Evolutionary conservation across 2,329 filamentous ascomycete species (phyloP).

Genomic region (Ramularia collo-cygni): DNA sequence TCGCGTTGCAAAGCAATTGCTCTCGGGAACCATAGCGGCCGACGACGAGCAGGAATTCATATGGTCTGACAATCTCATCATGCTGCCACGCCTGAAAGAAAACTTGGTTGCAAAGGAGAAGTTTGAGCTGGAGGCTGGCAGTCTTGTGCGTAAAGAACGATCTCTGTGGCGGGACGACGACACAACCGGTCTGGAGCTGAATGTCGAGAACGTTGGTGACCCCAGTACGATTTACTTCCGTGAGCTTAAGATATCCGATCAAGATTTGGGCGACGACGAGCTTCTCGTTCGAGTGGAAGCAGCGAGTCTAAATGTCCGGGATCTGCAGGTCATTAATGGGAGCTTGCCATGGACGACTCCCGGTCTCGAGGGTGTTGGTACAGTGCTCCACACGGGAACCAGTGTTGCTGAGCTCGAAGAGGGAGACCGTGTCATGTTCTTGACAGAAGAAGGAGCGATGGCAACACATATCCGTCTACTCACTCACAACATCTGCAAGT

Average conservation of each 20-base stretch:
- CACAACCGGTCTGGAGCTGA: background rate
- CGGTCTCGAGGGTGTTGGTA: slow-evolving; percentile 8
- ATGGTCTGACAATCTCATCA: too few relatives aligned
- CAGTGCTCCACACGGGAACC: slow-evolving; percentile 6
- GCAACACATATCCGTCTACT: slow-evolving; percentile 3
- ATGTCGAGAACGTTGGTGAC: background rate
- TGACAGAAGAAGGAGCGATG: slow-evolving; percentile 1
- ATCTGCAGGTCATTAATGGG: slow-evolving; percentile 10
- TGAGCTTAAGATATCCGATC: background rate
- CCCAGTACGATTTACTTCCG: slow-evolving; percentile 3
- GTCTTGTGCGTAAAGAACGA: too few relatives aligned
- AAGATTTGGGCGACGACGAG: slow-evolving; percentile 10
- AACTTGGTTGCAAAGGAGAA: too few relatives aligned
- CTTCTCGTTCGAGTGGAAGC: slow-evolving; percentile 16
- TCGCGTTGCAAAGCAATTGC: background rate
- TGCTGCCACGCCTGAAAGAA: too few relatives aligned
- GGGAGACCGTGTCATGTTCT: background rate
- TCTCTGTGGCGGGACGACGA: background rate
- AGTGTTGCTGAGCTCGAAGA: slow-evolving; percentile 9
- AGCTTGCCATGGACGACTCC: background rate
- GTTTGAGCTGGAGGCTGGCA: too few relatives aligned
- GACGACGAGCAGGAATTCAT: background rate
- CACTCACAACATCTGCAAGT: background rate
- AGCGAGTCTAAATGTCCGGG: slow-evolving; percentile 18
- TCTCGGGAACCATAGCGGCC: background rate